phyloP scores from a whole-genome alignment of 345 rosid species.

The Acer campestre region DNA sequence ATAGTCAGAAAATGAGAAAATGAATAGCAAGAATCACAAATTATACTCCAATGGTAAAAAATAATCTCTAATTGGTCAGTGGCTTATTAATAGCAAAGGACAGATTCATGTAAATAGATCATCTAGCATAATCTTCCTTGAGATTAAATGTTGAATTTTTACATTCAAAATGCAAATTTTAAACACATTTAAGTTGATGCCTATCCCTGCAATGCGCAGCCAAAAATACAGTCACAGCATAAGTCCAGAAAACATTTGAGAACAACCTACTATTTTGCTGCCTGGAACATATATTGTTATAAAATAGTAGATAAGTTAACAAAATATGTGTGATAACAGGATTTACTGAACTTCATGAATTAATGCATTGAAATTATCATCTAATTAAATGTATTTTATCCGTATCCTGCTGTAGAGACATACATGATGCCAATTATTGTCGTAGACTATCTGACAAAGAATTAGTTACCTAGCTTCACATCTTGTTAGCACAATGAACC shows the following conservation, averaged over 20 bases:
- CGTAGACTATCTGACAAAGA: not conserved
- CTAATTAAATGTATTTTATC: not conserved
- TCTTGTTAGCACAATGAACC: not conserved
- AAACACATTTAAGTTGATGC: not conserved
- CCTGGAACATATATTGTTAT: not conserved
- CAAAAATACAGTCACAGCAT: not conserved
- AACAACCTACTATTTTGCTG: not conserved
- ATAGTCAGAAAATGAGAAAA: not conserved
- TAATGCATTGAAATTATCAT: slow-evolving; percentile 1
- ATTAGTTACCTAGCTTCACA: not conserved
- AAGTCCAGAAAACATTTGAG: not conserved
- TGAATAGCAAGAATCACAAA: not conserved
- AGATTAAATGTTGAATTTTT: not conserved
- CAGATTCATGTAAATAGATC: not conserved
- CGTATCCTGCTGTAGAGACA: not conserved
- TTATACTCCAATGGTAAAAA: not conserved
- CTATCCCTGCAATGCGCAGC: not conserved
- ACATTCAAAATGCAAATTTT: not conserved
- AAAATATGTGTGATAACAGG: not conserved
- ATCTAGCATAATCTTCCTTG: not conserved
- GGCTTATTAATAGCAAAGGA: slow-evolving; percentile 1
- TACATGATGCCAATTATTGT: not conserved
- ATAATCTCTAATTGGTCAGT: not conserved
- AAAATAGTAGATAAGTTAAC: not conserved
- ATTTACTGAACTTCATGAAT: not conserved